Conservation (phyloP, 208 protist genomes). For the Naegleria fowleri region DNA sequence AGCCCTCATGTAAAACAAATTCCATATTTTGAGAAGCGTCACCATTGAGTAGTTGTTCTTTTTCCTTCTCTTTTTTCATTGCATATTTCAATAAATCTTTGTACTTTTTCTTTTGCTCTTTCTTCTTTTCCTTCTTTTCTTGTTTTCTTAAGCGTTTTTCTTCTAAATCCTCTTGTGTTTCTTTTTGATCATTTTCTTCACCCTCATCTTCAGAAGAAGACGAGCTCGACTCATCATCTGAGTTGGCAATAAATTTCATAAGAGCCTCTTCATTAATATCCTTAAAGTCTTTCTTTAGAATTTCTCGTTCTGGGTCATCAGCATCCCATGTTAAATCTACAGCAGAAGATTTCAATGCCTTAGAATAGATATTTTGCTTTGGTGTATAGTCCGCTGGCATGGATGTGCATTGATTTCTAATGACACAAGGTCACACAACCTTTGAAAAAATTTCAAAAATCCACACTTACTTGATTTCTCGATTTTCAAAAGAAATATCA, state of each 20-base stretch:
- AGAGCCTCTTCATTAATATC: background rate
- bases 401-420: background rate
- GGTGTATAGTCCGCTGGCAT: conserved; percentile 1
- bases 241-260: background rate
- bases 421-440: background rate
- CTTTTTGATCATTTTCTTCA: background rate
- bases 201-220: background rate
- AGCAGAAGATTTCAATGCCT: background rate
- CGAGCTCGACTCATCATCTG: background rate
- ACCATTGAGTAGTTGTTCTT: background rate
- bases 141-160: background rate
- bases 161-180: background rate
- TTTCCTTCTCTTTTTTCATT: background rate
- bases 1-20: background rate
- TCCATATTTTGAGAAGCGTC: background rate
- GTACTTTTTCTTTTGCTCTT: background rate
- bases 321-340: background rate
- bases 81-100: background rate
- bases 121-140: background rate
- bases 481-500: conserved; percentile 52
- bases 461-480: background rate
- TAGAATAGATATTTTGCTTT: conserved; percentile 15
- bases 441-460: too few relatives aligned
- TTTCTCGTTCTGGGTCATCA: background rate
- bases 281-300: background rate